A percentile compares a stretch with the other conserved stretches of the same genome.
Evolutionary conservation across 1,139 yeast species (phyloP).

Genomic region (Geotrichum citri-aurantii): DNA sequence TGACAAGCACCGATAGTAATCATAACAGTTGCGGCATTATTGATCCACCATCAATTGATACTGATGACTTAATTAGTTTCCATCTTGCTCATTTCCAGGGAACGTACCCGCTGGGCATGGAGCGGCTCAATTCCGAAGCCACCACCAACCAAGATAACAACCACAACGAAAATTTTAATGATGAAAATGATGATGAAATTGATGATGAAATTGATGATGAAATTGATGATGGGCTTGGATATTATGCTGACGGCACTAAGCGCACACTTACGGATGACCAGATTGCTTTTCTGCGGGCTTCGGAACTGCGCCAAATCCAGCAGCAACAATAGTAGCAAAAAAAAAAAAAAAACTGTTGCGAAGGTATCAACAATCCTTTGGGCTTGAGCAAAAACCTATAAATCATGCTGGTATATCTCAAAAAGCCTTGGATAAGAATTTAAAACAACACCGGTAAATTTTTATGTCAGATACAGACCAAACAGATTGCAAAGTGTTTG

Average conservation of each 20-base stretch:
- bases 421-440: no score
- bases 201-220: no score
- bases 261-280: slow-evolving; percentile 30
- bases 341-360: background rate
- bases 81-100: slow-evolving; percentile 11
- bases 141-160: background rate
- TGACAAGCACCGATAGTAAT: background rate
- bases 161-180: background rate
- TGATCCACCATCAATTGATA: slow-evolving; percentile 7
- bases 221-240: slow-evolving; percentile 13
- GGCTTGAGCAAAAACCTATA: no score
- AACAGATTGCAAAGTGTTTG: no score
- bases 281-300: slow-evolving; percentile 26
- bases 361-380: no score
- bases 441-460: no score
- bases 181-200: background rate
- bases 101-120: slow-evolving; percentile 3
- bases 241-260: slow-evolving; percentile 26
- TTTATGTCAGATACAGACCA: no score
- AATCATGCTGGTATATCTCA: no score
- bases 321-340: background rate
- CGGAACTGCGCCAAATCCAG: slow-evolving; percentile 21
- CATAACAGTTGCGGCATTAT: background rate
- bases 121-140: background rate
- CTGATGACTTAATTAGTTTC: slow-evolving; percentile 14